These are phyloP conservation scores for Pythium myriotylum DNA, from an alignment of 352 stramenopile species.

Conservation along the genomic window DNA sequence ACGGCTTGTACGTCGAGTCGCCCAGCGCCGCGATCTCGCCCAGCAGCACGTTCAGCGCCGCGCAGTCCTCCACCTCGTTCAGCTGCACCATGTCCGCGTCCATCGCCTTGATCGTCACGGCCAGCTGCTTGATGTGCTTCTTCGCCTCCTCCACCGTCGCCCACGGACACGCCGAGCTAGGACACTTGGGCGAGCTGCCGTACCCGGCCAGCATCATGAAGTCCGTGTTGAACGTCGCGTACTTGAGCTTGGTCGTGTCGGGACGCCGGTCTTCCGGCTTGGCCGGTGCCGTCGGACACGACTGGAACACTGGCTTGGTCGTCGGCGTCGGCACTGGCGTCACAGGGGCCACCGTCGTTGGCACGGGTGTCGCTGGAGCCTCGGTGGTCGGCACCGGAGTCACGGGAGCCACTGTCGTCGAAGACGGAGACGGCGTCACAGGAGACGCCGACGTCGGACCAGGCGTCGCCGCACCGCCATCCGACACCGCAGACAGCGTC, in stretches of 20 bases:
- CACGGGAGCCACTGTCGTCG: constrained; percentile 6
- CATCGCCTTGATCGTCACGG: constrained; percentile 24
- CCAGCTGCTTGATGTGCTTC: constrained; percentile 32
- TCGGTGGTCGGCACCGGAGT: not conserved
- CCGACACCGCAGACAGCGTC: constrained; percentile 24
- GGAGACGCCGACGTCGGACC: constrained; percentile 2
- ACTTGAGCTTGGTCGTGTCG: constrained; percentile 39
- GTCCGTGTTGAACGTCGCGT: constrained; percentile 35
- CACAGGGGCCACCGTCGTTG: not conserved
- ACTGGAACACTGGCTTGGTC: constrained; percentile 15
- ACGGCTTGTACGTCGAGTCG: constrained; percentile 35
- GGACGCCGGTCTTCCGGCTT: constrained; percentile 31
- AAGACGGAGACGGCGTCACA: not conserved
- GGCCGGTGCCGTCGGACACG: constrained; percentile 29
- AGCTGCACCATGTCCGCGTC: constrained; percentile 38
- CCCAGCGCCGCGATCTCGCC: constrained; percentile 13
- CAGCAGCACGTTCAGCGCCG: constrained; percentile 20
- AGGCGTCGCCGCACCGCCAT: not conserved
- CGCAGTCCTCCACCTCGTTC: constrained; percentile 35
- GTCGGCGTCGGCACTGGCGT: no score
- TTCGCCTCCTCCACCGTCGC: constrained; percentile 17
- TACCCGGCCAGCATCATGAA: constrained; percentile 31
- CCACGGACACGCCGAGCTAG: constrained; percentile 31
- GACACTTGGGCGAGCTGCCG: constrained; percentile 24
- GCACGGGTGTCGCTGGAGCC: constrained; percentile 1